phyloP scores from a whole-genome alignment of 495 filamentous ascomycete species.

The Emericellopsis terricola region DNA sequence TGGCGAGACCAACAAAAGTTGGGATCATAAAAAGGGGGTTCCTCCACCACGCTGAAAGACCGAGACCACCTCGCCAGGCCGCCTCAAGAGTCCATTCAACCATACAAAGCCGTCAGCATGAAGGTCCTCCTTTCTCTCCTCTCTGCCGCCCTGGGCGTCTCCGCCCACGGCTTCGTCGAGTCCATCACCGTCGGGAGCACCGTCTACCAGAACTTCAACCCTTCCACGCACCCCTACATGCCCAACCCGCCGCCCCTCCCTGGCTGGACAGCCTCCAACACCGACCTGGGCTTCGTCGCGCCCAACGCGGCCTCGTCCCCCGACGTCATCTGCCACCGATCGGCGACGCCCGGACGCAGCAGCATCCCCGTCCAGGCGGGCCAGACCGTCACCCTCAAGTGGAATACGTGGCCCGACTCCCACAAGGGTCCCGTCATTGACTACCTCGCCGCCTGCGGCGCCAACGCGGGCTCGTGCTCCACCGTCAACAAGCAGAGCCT shows the following conservation, averaged over 20 bases:
- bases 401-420: slow-evolving; percentile 47
- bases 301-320: slow-evolving; percentile 19
- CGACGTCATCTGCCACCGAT: slow-evolving; percentile 35
- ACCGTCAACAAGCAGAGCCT: slow-evolving; percentile 45
- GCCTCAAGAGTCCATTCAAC: no score
- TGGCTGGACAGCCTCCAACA: slow-evolving; percentile 35
- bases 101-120: no score
- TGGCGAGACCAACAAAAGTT: no score
- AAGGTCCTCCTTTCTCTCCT: slow-evolving; percentile 16
- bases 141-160: slow-evolving; percentile 26
- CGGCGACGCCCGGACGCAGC: slow-evolving; percentile 17
- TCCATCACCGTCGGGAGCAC: slow-evolving; percentile 38
- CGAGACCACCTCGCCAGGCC: no score
- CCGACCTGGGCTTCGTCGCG: slow-evolving; percentile 37
- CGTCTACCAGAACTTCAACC: slow-evolving; percentile 30
- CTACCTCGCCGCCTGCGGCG: slow-evolving; percentile 58
- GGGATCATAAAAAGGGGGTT: no score
- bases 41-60: no score
- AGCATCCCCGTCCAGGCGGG: slow-evolving; percentile 26
- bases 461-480: slow-evolving; percentile 40
- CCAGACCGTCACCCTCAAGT: slow-evolving; percentile 37
- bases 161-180: slow-evolving; percentile 44
- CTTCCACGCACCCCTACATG: slow-evolving; percentile 15
- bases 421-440: slow-evolving; percentile 34
- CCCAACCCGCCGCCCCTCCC: slow-evolving; percentile 27